Evolutionary conservation across 257 asterid species (phyloP), one percentile per base, ranked within the genome.

Genomic region (Solanum megistacrolobum): DNA sequence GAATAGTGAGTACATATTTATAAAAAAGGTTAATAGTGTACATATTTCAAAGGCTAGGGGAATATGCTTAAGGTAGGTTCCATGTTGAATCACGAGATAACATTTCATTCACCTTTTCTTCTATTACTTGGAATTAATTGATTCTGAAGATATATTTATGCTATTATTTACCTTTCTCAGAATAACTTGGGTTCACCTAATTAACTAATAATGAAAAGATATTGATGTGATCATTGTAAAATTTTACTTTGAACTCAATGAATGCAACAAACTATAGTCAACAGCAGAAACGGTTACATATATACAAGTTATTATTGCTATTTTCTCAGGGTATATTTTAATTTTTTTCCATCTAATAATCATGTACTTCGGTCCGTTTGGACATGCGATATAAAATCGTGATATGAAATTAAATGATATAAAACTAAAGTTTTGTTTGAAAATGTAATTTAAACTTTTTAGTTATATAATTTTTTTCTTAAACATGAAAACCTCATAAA

Each of bases 21-120:
- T 65, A 11, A 25, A 65, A 65, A 65, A 65, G 18, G 32, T 65
- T 10, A 60, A 25, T 46, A 46, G 55, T 48, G 20, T 14, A 75
- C 13, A 36, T 76, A 38, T 23, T 76, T 76, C 83, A 76, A 76
- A 7, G 21, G 35, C 58, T 23, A 76, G 34, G 82, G 31, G 83
- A 74, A 23, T 76, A 76, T n/a, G 58, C 25, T 25, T 75, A 36
- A 36, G 34, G 20, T 78, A 78, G 84, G 60, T 39, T 78, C 84
- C 36, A 78, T 41, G n/a, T 78, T 78, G 62, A 39, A 76, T 39
- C 35, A 39, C 84, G n/a, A 39, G 84, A 14, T 6, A 71, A 32
- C 2, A 32, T 8, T 71, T 2, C 78, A 14, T 31, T 31, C 20
- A 18, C 62, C 4, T 21, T 7, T 18, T 34, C 25, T 34, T 74